phyloP scores from a whole-genome alignment of 148 eudicot species.

The Persicaria maculosa region DNA sequence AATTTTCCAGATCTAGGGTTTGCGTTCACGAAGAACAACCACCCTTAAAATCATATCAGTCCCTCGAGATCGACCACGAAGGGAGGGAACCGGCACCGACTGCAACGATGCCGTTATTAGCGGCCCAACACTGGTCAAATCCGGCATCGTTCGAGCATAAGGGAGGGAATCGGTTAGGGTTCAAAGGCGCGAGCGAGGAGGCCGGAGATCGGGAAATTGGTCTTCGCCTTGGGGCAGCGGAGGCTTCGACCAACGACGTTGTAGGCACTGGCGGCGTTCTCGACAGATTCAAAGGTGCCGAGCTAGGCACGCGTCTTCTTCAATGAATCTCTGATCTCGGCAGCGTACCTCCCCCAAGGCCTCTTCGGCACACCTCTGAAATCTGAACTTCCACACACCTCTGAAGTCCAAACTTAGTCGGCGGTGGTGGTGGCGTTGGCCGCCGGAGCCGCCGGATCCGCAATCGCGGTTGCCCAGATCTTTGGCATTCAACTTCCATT shows the following conservation, averaged over 20 bases:
- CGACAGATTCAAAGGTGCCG: slow-evolving; percentile 68
- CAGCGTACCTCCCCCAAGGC: slow-evolving; percentile 78
- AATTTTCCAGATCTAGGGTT: too few relatives aligned
- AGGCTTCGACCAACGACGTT: slow-evolving; percentile 49
- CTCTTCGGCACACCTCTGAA: slow-evolving; percentile 60
- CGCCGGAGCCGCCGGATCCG: slow-evolving; percentile 17
- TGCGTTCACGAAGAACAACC: too few relatives aligned
- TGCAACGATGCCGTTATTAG: not conserved
- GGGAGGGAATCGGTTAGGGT: not conserved
- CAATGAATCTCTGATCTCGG: slow-evolving; percentile 79
- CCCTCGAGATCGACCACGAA: too few relatives aligned
- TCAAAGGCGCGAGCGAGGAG: not conserved
- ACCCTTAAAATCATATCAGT: too few relatives aligned
- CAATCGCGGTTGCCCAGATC: slow-evolving; percentile 22
- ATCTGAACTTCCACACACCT: too few relatives aligned
- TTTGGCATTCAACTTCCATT: too few relatives aligned
- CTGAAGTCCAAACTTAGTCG: slow-evolving; percentile 32
- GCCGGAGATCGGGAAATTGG: slow-evolving; percentile 49
- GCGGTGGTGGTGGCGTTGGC: slow-evolving; percentile 11
- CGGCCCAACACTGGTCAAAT: not conserved
- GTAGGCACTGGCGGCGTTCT: slow-evolving; percentile 68
- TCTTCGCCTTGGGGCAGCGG: slow-evolving; percentile 70
- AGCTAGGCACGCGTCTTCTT: slow-evolving; percentile 73
- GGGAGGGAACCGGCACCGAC: not conserved
- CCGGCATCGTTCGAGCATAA: slow-evolving; percentile 10